These are phyloP conservation scores for Neoboletus brunneissimus DNA, from an alignment of 768 basidiomycete genomes.

Conservation along the genomic window DNA sequence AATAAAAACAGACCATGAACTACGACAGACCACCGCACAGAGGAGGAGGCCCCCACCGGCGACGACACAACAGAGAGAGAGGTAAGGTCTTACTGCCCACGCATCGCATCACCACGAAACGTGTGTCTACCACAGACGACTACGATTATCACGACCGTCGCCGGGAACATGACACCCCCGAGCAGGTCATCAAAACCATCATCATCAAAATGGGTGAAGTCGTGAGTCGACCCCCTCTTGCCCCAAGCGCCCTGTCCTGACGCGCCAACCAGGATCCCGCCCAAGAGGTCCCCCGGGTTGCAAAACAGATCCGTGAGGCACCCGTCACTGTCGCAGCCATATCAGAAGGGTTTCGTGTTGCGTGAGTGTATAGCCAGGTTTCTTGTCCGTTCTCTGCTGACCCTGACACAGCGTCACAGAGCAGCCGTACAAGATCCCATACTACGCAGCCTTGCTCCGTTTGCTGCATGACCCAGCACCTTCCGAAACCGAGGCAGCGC, in stretches of 20 bases:
- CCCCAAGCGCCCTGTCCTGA: not conserved
- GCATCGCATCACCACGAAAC: not conserved
- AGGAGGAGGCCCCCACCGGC: constrained; percentile 45
- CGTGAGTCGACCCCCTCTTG: constrained; percentile 43
- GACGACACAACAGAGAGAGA: constrained; percentile 45
- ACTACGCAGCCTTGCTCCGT: constrained; percentile 79
- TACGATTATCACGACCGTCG: constrained; percentile 59
- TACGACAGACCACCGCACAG: constrained; percentile 49
- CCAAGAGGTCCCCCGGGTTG: constrained; percentile 67
- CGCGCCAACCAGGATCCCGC: constrained; percentile 54
- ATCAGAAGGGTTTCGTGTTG: constrained; percentile 73
- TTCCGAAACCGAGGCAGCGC: constrained; percentile 33
- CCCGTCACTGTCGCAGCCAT: constrained; percentile 60
- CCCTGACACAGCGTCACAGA: constrained; percentile 65
- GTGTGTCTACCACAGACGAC: constrained; percentile 47
- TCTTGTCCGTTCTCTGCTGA: constrained; percentile 5
- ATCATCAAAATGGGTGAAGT: constrained; percentile 81
- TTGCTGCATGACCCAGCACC: constrained; percentile 52
- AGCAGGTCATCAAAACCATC: constrained; percentile 62
- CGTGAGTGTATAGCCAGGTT: constrained; percentile 37
- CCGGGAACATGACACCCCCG: constrained; percentile 68
- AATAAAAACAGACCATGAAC: constrained; percentile 43
- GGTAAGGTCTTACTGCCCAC: constrained; percentile 40
- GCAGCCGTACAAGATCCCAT: constrained; percentile 91
- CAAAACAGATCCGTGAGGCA: constrained; percentile 59